phyloP scores from a whole-genome alignment of 768 basidiomycete genomes.

The Rhodotorula babjevae region DNA sequence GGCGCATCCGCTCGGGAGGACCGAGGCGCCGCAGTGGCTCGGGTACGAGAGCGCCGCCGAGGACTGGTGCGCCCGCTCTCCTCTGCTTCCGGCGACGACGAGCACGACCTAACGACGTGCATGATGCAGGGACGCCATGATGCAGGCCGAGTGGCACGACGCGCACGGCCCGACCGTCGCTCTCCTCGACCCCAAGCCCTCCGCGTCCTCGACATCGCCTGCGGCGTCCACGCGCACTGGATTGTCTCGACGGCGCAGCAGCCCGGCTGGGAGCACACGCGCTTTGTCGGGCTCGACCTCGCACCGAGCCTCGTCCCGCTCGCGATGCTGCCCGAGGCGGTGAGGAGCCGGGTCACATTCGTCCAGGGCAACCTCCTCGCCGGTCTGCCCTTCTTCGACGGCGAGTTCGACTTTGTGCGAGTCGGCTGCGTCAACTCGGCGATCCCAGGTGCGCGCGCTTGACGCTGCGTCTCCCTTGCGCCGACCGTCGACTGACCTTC shows the following conservation, averaged over 20 bases:
- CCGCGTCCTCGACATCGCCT: constrained; percentile 1
- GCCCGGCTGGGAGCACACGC: neutral
- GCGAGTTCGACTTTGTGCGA: neutral
- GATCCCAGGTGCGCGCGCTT: neutral
- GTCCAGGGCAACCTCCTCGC: neutral
- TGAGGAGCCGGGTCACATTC: neutral
- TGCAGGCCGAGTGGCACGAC: neutral
- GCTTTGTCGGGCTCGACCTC: constrained; percentile 1
- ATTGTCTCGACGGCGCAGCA: neutral
- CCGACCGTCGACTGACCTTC: neutral
- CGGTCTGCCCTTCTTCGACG: neutral
- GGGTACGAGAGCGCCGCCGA: neutral
- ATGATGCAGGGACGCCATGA: neutral
- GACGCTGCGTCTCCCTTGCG: neutral
- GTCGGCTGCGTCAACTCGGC: neutral
- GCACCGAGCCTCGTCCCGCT: neutral
- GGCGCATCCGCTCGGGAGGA: neutral
- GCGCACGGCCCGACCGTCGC: neutral
- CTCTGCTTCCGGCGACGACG: neutral
- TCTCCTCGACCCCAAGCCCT: neutral
- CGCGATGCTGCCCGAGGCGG: neutral
- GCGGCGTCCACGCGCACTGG: neutral
- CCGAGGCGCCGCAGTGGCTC: neutral
- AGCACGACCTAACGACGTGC: neutral
- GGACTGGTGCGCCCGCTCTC: neutral